Conservation (phyloP, 2,329 filamentous ascomycete genomes). For the Didymella keratinophila region DNA sequence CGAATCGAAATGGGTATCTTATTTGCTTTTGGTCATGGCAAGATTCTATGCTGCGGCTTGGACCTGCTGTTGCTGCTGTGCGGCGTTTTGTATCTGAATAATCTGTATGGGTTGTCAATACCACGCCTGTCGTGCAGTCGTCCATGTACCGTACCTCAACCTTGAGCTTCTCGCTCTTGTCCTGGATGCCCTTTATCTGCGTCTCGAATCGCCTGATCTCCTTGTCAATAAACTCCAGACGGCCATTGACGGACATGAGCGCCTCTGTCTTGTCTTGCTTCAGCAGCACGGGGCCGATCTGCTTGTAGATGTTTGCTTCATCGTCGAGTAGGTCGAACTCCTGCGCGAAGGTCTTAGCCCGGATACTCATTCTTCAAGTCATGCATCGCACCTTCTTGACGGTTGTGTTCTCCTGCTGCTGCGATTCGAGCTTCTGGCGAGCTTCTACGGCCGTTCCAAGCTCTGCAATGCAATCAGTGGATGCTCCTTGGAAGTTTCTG, state of each 20-base stretch:
- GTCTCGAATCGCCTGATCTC: conserved; percentile 80
- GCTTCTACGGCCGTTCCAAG: conserved; percentile 78
- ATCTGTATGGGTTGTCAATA: conserved; percentile 31
- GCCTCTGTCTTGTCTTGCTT: conserved; percentile 96
- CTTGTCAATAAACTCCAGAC: conserved; percentile 89
- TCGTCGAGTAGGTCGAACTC: conserved; percentile 83
- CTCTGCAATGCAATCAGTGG: conserved; percentile 63
- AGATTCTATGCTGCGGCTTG: conserved; percentile 22
- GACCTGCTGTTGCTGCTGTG: conserved; percentile 42
- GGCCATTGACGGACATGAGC: conserved; percentile 86
- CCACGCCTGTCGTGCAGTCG: neutral
- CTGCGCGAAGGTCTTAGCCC: too few relatives aligned
- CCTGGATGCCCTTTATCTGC: conserved; percentile 70
- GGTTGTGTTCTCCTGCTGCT: conserved; percentile 89
- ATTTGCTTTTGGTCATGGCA: neutral
- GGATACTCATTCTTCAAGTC: too few relatives aligned
- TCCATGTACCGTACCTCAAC: conserved; percentile 61
- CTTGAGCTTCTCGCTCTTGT: conserved; percentile 70
- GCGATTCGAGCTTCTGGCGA: conserved; percentile 90
- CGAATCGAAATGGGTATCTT: conserved; percentile 22
- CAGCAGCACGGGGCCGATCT: conserved; percentile 88
- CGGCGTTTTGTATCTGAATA: conserved; percentile 41
- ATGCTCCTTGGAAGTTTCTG: neutral
- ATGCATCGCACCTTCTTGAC: conserved; percentile 73
- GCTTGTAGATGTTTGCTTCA: conserved; percentile 92